Evolutionary conservation across 2,329 filamentous ascomycete genomes (phyloP).

Genomic region (Colletotrichum orbiculare): DNA sequence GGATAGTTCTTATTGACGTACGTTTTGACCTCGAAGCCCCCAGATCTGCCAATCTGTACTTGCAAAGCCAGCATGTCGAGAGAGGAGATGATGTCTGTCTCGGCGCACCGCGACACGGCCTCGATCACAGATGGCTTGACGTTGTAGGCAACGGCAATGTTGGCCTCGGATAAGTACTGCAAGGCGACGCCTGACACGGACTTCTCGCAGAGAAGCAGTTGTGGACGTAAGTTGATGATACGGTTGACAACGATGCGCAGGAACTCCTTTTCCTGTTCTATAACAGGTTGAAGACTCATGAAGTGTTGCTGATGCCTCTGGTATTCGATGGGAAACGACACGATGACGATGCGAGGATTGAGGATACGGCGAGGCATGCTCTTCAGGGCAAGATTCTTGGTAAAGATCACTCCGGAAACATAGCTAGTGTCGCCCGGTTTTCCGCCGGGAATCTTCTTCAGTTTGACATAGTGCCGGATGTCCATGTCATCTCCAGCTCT

Average conservation of each 20-base stretch:
- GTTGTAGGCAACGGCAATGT: conserved; percentile 94
- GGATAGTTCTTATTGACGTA: conserved; percentile 83
- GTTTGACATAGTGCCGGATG: conserved; percentile 95
- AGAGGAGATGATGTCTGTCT: conserved; percentile 92
- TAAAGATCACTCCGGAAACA: conserved; percentile 95
- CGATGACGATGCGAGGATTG: conserved; percentile 88
- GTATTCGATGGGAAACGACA: conserved; percentile 96
- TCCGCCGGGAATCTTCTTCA: conserved; percentile 95
- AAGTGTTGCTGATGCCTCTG: conserved; percentile 91
- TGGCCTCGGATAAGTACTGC: conserved; percentile 86
- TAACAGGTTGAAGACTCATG: conserved; percentile 97
- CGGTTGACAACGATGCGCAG: conserved; percentile 90
- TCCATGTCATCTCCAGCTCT: conserved; percentile 94
- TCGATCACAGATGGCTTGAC: conserved; percentile 97
- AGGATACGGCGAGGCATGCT: conserved; percentile 91
- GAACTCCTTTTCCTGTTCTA: conserved; percentile 96
- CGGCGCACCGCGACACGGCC: conserved; percentile 90
- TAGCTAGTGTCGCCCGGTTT: conserved; percentile 94
- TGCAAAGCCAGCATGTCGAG: conserved; percentile 89
- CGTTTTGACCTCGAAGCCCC: conserved; percentile 94
- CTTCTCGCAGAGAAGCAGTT: conserved; percentile 90
- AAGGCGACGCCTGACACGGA: conserved; percentile 92
- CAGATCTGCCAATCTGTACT: conserved; percentile 81
- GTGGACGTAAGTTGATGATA: conserved; percentile 86
- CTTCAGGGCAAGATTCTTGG: conserved; percentile 95